These are phyloP conservation scores for Corchorus olitorius DNA, from an alignment of 345 rosid genomes.

Conservation along the genomic window DNA sequence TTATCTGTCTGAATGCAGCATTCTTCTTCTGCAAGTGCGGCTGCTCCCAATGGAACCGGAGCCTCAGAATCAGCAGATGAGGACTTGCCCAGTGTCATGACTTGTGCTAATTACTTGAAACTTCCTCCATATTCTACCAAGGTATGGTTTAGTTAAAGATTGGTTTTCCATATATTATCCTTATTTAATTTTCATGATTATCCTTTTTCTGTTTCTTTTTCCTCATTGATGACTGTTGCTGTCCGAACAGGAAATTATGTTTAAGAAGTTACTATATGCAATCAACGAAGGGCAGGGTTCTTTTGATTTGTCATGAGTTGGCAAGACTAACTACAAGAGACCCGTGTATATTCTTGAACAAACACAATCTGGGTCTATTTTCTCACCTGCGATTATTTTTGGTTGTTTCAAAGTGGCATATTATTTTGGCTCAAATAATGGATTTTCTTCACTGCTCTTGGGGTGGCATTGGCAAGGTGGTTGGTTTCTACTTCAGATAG, in stretches of 20 bases:
- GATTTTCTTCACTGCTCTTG: slow-evolving; percentile 29
- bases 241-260: slow-evolving; percentile 87
- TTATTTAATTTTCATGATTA: not conserved
- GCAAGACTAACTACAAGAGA: slow-evolving; percentile 26
- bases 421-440: slow-evolving; percentile 44
- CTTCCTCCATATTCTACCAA: slow-evolving; percentile 98
- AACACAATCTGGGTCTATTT: slow-evolving; percentile 18
- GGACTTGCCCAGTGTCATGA: slow-evolving; percentile 98
- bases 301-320: slow-evolving; percentile 81
- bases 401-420: slow-evolving; percentile 33
- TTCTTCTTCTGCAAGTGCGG: slow-evolving; percentile 64
- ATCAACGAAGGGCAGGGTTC: slow-evolving; percentile 99
- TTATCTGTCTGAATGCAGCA: slow-evolving; percentile 53
- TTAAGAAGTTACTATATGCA: slow-evolving; percentile 86
- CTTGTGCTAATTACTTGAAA: slow-evolving; percentile 98
- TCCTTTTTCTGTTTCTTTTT: not conserved
- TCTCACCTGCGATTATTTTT: slow-evolving; percentile 31
- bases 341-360: slow-evolving; percentile 35
- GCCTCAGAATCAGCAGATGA: slow-evolving; percentile 87
- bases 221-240: slow-evolving; percentile 15
- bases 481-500: slow-evolving; percentile 8
- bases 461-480: slow-evolving; percentile 34
- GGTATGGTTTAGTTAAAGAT: slow-evolving; percentile 40
- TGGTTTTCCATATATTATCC: not conserved
- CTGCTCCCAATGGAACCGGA: slow-evolving; percentile 69